Evolutionary conservation across 495 filamentous ascomycete genomes (phyloP).

Genomic region (Podospora australis): DNA sequence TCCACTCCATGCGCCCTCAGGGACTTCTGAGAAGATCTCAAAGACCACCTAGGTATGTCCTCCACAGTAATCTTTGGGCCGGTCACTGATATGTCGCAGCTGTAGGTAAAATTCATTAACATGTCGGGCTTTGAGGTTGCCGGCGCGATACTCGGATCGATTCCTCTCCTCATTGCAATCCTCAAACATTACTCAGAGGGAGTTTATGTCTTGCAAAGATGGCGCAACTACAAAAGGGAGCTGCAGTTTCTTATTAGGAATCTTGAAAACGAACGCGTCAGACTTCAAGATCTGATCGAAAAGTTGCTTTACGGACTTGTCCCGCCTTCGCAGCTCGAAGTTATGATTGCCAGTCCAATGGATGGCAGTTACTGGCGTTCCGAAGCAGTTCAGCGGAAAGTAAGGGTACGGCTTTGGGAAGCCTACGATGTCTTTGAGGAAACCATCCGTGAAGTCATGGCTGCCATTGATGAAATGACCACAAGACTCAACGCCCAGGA

Average conservation of each 20-base stretch:
- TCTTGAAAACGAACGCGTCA: constrained; percentile 26
- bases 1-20: too few relatives aligned
- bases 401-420: constrained; percentile 16
- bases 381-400: constrained; percentile 7
- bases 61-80: too few relatives aligned
- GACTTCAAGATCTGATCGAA: constrained; percentile 30
- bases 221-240: constrained; percentile 22
- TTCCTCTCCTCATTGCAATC: constrained; percentile 35
- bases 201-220: constrained; percentile 20
- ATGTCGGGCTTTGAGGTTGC: constrained; percentile 42
- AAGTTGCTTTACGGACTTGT: constrained; percentile 25
- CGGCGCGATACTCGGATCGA: constrained; percentile 34
- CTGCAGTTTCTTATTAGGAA: constrained; percentile 26
- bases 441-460: constrained; percentile 16
- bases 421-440: constrained; percentile 14
- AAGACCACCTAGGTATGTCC: too few relatives aligned
- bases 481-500: constrained; percentile 13
- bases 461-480: constrained; percentile 16
- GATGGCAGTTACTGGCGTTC: constrained; percentile 16
- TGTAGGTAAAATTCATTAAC: neutral
- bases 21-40: too few relatives aligned
- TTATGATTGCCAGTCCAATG: constrained; percentile 24
- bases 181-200: constrained; percentile 33
- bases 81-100: neutral
- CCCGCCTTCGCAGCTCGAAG: constrained; percentile 14